A percentile compares a stretch with the other conserved stretches of the same genome.
Conservation (phyloP, 768 basidiomycete genomes). For the Suillus americanus region DNA sequence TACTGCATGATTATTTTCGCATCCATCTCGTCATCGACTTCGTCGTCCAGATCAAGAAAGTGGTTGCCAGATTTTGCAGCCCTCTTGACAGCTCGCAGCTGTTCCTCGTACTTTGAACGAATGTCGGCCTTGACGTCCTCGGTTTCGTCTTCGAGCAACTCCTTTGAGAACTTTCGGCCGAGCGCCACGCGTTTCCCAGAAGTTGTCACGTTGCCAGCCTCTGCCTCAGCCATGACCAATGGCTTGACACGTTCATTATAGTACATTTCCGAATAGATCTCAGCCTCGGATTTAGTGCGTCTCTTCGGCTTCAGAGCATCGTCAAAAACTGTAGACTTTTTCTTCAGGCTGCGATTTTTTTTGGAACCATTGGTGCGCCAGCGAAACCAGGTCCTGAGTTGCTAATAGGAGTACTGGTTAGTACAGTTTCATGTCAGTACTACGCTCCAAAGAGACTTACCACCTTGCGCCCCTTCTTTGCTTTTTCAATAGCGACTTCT, state of each 20-base stretch:
- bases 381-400: too few relatives aligned
- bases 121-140: neutral
- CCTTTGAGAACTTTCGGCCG: neutral
- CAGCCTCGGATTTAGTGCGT: neutral
- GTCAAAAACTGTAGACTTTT: too few relatives aligned
- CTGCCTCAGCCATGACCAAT: neutral
- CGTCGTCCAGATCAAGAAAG: too few relatives aligned
- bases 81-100: neutral
- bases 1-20: neutral
- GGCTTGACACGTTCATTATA: conserved; percentile 3
- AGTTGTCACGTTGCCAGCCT: neutral
- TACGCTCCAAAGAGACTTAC: too few relatives aligned
- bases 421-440: too few relatives aligned
- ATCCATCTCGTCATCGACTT: neutral
- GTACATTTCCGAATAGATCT: neutral
- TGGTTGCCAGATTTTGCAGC: too few relatives aligned
- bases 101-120: neutral
- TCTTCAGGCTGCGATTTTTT: too few relatives aligned
- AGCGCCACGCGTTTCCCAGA: neutral
- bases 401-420: too few relatives aligned
- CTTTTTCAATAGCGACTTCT: too few relatives aligned
- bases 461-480: too few relatives aligned
- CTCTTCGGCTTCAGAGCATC: too few relatives aligned
- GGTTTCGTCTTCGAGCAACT: neutral
- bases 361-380: too few relatives aligned